These are phyloP conservation scores for Geosmithia flava DNA, from an alignment of 2,329 filamentous ascomycete genomes.

Conservation along the genomic window DNA sequence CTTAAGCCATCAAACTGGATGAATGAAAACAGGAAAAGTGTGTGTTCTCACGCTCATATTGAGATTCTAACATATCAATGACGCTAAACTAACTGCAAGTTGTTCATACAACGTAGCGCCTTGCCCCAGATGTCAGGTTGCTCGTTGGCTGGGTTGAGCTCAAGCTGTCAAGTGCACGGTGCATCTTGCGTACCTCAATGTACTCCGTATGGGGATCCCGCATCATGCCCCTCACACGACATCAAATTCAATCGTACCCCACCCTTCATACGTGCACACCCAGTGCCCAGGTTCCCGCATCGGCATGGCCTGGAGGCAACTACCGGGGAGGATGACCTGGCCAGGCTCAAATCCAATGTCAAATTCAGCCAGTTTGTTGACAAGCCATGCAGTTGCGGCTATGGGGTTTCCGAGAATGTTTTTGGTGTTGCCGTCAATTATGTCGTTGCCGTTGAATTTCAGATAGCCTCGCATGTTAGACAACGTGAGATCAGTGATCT, in stretches of 20 bases:
- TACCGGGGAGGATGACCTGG: slow-evolving; percentile 11
- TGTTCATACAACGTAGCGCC: no score
- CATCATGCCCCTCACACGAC: slow-evolving; percentile 4
- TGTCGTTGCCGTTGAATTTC: slow-evolving; percentile 10
- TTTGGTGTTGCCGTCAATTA: slow-evolving; percentile 12
- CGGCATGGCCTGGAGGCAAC: slow-evolving; percentile 11
- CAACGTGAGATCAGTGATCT: slow-evolving; percentile 10
- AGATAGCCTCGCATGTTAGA: slow-evolving; percentile 9
- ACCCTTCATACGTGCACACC: slow-evolving; percentile 11
- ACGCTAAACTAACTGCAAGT: no score
- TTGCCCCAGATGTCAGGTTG: no score
- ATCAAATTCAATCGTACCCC: slow-evolving; percentile 12
- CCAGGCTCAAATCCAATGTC: slow-evolving; percentile 11
- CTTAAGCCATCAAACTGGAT: no score
- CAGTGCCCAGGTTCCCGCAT: slow-evolving; percentile 9
- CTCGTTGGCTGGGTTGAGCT: no score
- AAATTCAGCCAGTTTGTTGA: slow-evolving; percentile 10
- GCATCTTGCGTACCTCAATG: background rate
- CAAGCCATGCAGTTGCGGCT: slow-evolving; percentile 11
- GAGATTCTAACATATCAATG: no score
- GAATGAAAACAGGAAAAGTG: no score
- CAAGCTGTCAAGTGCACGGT: no score
- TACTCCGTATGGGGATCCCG: background rate
- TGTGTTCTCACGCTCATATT: no score
- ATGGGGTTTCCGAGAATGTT: slow-evolving; percentile 13